Evolutionary conservation across 305 asterid genomes (phyloP), one percentile per base, ranked within the genome.

Genomic region (Solanum hybrid): DNA sequence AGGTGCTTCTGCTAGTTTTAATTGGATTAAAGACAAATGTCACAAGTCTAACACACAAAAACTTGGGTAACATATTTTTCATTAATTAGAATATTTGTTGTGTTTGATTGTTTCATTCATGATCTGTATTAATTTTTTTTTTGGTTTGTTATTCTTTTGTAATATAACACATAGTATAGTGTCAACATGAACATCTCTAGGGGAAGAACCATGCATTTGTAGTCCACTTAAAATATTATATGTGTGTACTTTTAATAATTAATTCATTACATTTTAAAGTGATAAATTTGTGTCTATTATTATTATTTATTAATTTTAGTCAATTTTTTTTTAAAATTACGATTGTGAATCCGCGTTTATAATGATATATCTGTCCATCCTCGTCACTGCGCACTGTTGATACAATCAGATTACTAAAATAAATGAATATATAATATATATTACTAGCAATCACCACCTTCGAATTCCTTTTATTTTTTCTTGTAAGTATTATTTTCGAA

Each of bases 1-100:
- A 8, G 97, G 98, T 51, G 95, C 99, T 11, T 85, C 94, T 80
- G 93, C 93, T 32, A 96, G 99, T 40, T 14, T 96, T 89, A 92
- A 91, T 81, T 95, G 99, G 98, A 90, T 95, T 89, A 96, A 96
- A 32, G 89, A 88, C 13, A 96, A 92, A 92, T 94, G 91, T 60
- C 94, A 94, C 0, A 94, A 92, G 90, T 90, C 94, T n/a, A 76
- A 2, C 20, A 90, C 94, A 14, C 93, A 94, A 56, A 95, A 95
- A 84, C 8, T 29, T 85, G 60, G 20, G 24, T 60, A 20, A 84
- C 64, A 13, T 20, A 7, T 77, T 46, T 29, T 82, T 46, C 40
- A 46, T 46, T 82, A 82, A 5, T 51, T 51, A 16, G 66, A 51
- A 51, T 51, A 29, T 84, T 24, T 9, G 9, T 82, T 46, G 6